A percentile compares a stretch with the other conserved stretches of the same genome.
Conservation (phyloP, 345 rosid species). For the Hevea brasiliensis region DNA sequence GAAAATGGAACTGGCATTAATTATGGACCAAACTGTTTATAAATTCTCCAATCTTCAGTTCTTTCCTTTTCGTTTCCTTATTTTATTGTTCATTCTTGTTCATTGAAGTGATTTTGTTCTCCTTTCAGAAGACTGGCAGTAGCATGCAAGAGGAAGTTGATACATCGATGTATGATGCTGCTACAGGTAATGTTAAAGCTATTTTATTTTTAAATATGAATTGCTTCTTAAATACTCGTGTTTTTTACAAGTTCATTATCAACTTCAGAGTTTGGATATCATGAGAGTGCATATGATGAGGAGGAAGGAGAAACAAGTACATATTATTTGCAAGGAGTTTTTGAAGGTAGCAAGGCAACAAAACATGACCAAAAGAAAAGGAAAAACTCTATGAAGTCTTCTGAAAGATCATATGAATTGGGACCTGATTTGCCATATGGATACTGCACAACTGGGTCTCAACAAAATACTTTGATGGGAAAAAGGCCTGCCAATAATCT, state of each 20-base stretch:
- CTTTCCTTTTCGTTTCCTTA: neutral
- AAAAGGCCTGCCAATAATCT: conserved; percentile 70
- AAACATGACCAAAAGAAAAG: conserved; percentile 62
- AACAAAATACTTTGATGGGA: conserved; percentile 50
- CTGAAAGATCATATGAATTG: conserved; percentile 59
- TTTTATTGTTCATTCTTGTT: conserved; percentile 10
- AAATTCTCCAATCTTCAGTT: neutral
- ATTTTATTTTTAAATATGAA: neutral
- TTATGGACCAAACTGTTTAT: neutral
- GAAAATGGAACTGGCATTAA: neutral
- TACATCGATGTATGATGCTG: conserved; percentile 64
- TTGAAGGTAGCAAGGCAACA: conserved; percentile 55
- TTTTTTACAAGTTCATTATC: conserved; percentile 29
- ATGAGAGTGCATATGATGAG: conserved; percentile 60
- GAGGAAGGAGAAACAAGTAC: conserved; percentile 86
- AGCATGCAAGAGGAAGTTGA: conserved; percentile 86
- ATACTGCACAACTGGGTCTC: conserved; percentile 45
- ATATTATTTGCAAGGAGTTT: conserved; percentile 63
- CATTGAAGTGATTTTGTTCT: neutral
- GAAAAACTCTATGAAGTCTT: conserved; percentile 51
- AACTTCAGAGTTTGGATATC: conserved; percentile 61
- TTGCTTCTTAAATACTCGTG: conserved; percentile 19
- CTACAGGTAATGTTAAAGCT: conserved; percentile 55
- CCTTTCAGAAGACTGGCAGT: conserved; percentile 63
- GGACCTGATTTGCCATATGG: conserved; percentile 60